Percentiles rank a stretch among this genome's conserved stretches.
Evolutionary conservation across 441 rosid genomes (phyloP).

Genomic region (Brassica balearica): DNA sequence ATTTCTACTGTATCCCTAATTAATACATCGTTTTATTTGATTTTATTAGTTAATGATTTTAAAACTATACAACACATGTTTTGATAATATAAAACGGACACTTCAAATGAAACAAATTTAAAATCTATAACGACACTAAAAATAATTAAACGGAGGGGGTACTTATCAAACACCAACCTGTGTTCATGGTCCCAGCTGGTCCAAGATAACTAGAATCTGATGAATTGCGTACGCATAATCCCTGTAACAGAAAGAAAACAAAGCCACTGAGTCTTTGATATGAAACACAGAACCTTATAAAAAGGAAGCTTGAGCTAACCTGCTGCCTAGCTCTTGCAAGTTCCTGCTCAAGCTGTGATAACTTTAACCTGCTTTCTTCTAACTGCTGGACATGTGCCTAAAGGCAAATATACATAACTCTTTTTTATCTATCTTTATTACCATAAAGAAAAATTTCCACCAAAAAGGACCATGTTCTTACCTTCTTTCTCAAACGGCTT

Average conservation of each 20-base stretch:
- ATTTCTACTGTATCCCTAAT: no score
- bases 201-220: slow-evolving; percentile 44
- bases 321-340: slow-evolving; percentile 46
- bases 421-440: not conserved
- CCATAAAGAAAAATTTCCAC: slow-evolving; percentile 12
- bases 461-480: slow-evolving; percentile 16
- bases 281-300: slow-evolving; percentile 9
- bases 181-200: slow-evolving; percentile 45
- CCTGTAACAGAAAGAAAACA: slow-evolving; percentile 24
- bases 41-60: no score
- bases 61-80: no score
- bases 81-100: no score
- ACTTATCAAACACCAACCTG: slow-evolving; percentile 34
- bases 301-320: slow-evolving; percentile 29
- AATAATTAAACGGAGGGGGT: not conserved
- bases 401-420: no score
- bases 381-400: slow-evolving; percentile 22
- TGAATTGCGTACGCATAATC: slow-evolving; percentile 36
- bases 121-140: not conserved
- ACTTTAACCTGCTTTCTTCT: slow-evolving; percentile 45
- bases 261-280: not conserved
- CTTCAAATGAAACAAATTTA: no score
- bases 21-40: no score
- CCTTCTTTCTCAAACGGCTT: slow-evolving; percentile 48
- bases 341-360: slow-evolving; percentile 46